Evolutionary conservation across 148 eudicot species (phyloP).

Genomic region (Arbutus unedo): DNA sequence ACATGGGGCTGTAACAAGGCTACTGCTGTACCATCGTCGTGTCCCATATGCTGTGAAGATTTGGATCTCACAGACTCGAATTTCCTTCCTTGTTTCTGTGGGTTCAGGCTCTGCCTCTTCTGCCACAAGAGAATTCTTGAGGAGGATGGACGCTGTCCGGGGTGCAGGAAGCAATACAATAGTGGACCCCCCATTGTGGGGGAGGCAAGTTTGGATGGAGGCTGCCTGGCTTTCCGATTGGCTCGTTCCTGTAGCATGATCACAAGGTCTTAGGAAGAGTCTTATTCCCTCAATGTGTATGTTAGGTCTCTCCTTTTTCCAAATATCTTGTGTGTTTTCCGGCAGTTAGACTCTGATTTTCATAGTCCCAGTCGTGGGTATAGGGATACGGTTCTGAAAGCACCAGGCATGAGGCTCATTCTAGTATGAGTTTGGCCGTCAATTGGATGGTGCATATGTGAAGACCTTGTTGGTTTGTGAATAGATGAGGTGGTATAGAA

Average conservation of each 20-base stretch:
- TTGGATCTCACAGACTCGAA: conserved; percentile 79
- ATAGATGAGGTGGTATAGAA: conserved; percentile 69
- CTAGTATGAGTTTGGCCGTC: conserved; percentile 42
- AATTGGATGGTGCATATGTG: conserved; percentile 49
- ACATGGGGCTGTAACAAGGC: conserved; percentile 48
- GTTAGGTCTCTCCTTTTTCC: conserved; percentile 38
- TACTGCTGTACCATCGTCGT: conserved; percentile 44
- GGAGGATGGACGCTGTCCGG: conserved; percentile 91
- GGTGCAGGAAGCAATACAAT: conserved; percentile 86
- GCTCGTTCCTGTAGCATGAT: conserved; percentile 80
- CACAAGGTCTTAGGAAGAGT: conserved; percentile 56
- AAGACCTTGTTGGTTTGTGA: conserved; percentile 56
- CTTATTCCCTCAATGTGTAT: conserved; percentile 25
- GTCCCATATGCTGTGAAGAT: conserved; percentile 93
- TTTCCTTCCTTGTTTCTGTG: conserved; percentile 83
- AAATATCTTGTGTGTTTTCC: conserved; percentile 37
- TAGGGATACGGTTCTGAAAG: conserved; percentile 36
- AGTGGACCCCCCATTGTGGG: conserved; percentile 35
- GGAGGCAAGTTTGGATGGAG: conserved; percentile 50
- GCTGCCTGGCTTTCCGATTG: conserved; percentile 50
- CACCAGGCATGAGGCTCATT: conserved; percentile 41
- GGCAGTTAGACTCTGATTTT: conserved; percentile 37
- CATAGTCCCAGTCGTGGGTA: conserved; percentile 37
- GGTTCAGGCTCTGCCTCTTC: conserved; percentile 89
- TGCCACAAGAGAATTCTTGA: conserved; percentile 94